These are phyloP conservation scores for Malassezia pachydermatis DNA, from an alignment of 1,284 basidiomycete species.

Conservation along the genomic window DNA sequence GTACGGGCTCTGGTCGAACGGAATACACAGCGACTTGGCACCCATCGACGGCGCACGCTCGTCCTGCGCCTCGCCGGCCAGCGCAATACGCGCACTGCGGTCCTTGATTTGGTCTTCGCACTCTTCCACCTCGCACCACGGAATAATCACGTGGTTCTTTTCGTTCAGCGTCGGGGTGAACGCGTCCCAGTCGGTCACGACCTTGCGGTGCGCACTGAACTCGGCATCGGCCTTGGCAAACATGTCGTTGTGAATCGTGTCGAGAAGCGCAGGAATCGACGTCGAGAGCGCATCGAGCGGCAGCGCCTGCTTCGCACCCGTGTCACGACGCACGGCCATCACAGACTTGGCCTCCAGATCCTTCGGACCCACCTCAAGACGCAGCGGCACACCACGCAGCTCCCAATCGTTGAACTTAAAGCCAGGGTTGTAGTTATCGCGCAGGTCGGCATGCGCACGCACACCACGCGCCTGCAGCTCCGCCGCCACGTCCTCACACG, in stretches of 20 bases:
- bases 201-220: slow-evolving; percentile 65
- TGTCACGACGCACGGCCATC: slow-evolving; percentile 78
- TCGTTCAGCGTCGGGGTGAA: slow-evolving; percentile 79
- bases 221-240: slow-evolving; percentile 65
- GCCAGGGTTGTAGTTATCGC: slow-evolving; percentile 92
- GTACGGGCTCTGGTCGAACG: slow-evolving; percentile 70
- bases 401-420: slow-evolving; percentile 99
- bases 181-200: slow-evolving; percentile 74
- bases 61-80: slow-evolving; percentile 47
- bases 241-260: slow-evolving; percentile 83
- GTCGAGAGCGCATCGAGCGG: slow-evolving; percentile 18
- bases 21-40: slow-evolving; percentile 93
- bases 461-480: slow-evolving; percentile 57
- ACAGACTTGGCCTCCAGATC: slow-evolving; percentile 77
- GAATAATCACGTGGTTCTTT: slow-evolving; percentile 79
- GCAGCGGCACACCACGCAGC: slow-evolving; percentile 75
- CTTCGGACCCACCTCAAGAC: slow-evolving; percentile 89
- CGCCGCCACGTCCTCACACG: slow-evolving; percentile 56
- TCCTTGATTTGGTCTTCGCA: slow-evolving; percentile 99
- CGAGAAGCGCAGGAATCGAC: slow-evolving; percentile 55
- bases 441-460: slow-evolving; percentile 76
- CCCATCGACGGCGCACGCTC: slow-evolving; percentile 94
- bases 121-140: slow-evolving; percentile 87
- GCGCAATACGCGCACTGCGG: slow-evolving; percentile 58
- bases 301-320: slow-evolving; percentile 51